Evolutionary conservation across 2,329 filamentous ascomycete species (phyloP), one percentile per base, ranked within the genome.

Genomic region (Penicillium sp.): DNA sequence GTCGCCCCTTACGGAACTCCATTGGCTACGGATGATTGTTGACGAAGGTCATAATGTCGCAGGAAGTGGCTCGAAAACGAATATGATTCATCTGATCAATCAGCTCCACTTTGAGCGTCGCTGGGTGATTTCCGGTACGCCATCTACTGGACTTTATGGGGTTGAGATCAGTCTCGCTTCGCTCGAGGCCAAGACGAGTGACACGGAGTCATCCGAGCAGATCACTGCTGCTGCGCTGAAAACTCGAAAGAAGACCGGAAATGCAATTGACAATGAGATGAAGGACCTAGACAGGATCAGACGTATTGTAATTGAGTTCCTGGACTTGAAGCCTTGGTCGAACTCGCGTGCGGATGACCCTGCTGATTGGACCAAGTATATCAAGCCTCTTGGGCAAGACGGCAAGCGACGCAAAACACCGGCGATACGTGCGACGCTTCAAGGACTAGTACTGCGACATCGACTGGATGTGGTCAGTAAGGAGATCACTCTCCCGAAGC

Each of bases 61-160:
- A 0, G 88, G 90, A 37, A 84, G 84, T 6, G 78, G 78, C 10
- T 79, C 78, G 51, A 85, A 81, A 63, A 91, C 86, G 1, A 83
- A 79, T 46, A 83, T 85, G 31, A 79, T 84, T 5, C 71, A 81
- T 16, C 78, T 87, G 9, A 76, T 85, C 5, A 75, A 82, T 35
- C 76, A 80, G 50, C 78, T 88, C 25, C 73, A 75, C 45, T 71
- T 92, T 16, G 88, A 92, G 47, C 85, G 91, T 19, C 85, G 90
- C 10, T 97, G 93, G 93, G 86, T 96, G 4, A 89, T 96, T 0
- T 96, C 91, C 1, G 93, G 93, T 55, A 98, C 93, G 0, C 93
- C 93, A 2, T 92, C 92, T 0, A 88, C 88, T 60, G 91, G 92
- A 10, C 78, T 97, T 0, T 91, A 92, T 55, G 92, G 93, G 0